A percentile compares a stretch with the other conserved stretches of the same genome.
Conservation (phyloP, 331 rosid genomes). For the Prunus yedoensis region DNA sequence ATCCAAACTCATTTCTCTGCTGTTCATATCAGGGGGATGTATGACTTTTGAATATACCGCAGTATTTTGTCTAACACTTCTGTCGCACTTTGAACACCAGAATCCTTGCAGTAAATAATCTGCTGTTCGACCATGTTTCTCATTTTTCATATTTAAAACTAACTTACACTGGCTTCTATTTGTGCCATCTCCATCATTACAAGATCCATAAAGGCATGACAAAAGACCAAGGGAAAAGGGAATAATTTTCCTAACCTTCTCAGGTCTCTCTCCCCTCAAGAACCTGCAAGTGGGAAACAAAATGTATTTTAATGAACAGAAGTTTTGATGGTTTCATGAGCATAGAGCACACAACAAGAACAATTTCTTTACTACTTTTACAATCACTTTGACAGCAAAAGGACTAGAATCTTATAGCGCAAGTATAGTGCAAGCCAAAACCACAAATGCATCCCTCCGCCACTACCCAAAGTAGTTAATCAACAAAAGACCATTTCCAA, state of each 20-base stretch:
- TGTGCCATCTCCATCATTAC: slow-evolving; percentile 36
- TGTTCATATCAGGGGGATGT: slow-evolving; percentile 32
- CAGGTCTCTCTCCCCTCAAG: slow-evolving; percentile 45
- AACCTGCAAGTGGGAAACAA: slow-evolving; percentile 42
- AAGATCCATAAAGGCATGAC: slow-evolving; percentile 86
- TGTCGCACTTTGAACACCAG: slow-evolving; percentile 87
- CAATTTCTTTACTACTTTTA: background rate
- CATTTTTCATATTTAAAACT: slow-evolving; percentile 39
- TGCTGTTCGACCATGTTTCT: slow-evolving; percentile 42
- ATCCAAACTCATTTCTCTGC: slow-evolving; percentile 41
- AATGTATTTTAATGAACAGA: slow-evolving; percentile 26
- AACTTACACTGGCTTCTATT: slow-evolving; percentile 53
- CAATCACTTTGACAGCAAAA: background rate
- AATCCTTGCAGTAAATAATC: slow-evolving; percentile 73
- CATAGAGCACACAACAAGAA: background rate
- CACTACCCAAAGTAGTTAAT: background rate
- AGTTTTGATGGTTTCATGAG: slow-evolving; percentile 7
- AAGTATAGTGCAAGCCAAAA: slow-evolving; percentile 6
- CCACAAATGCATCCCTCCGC: background rate
- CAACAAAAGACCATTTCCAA: slow-evolving; percentile 5
- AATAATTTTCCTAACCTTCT: slow-evolving; percentile 55
- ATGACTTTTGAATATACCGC: slow-evolving; percentile 38
- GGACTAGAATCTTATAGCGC: background rate
- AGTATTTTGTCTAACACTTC: slow-evolving; percentile 32
- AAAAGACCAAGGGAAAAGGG: slow-evolving; percentile 76